Conservation (phyloP, 73 alveolate genomes). For the Blepharisma japonicum region DNA sequence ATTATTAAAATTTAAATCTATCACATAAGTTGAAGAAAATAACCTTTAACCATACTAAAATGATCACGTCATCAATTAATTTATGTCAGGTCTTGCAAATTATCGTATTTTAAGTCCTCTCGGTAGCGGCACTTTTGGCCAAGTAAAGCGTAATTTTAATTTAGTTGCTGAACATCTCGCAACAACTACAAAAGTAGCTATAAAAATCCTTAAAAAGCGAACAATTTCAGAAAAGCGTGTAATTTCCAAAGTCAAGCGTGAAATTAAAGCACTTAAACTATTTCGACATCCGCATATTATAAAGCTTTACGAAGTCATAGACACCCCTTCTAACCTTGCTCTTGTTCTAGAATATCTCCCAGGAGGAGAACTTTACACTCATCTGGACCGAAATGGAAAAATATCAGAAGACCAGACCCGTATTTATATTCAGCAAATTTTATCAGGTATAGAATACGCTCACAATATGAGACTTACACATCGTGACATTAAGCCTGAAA, state of each 20-base stretch:
- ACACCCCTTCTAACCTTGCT: slow-evolving; percentile 62
- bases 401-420: slow-evolving; percentile 75
- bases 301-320: slow-evolving; percentile 76
- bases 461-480: slow-evolving; percentile 72
- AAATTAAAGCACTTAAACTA: slow-evolving; percentile 64
- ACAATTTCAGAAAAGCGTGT: slow-evolving; percentile 53
- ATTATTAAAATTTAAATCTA: too few relatives aligned
- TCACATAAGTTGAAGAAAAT: too few relatives aligned
- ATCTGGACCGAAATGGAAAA: slow-evolving; percentile 74
- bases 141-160: slow-evolving; percentile 63
- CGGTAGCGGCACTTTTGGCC: slow-evolving; percentile 95
- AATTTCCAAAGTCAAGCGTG: slow-evolving; percentile 73
- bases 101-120: slow-evolving; percentile 63
- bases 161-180: slow-evolving; percentile 62
- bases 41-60: too few relatives aligned
- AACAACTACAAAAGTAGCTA: slow-evolving; percentile 71
- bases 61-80: too few relatives aligned
- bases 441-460: slow-evolving; percentile 70
- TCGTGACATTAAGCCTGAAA: slow-evolving; percentile 79
- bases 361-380: slow-evolving; percentile 92
- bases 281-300: slow-evolving; percentile 87
- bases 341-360: slow-evolving; percentile 73
- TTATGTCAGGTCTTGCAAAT: slow-evolving; percentile 47
- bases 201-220: slow-evolving; percentile 70
- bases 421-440: slow-evolving; percentile 62